Evolutionary conservation across 140 eudicot species (phyloP).

Genomic region (Erigeron philadelphicus): DNA sequence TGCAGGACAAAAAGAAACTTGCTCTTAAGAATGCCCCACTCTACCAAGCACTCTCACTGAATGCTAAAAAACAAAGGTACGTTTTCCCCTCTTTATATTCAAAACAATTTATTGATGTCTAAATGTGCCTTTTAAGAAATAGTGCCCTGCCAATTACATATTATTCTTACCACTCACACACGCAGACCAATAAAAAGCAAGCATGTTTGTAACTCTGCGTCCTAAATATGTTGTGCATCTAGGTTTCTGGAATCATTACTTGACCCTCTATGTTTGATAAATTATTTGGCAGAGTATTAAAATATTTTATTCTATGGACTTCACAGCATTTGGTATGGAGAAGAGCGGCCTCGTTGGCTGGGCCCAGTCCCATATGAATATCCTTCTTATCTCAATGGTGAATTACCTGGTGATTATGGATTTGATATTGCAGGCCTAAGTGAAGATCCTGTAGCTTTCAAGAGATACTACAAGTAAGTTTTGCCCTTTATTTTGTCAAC

Average conservation of each 20-base stretch:
- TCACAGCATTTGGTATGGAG: constrained; percentile 90
- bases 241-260: too few species aligned
- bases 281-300: constrained; percentile 9
- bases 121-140: too few species aligned
- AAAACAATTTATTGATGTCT: too few species aligned
- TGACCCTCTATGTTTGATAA: background rate
- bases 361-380: constrained; percentile 84
- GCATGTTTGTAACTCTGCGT: too few species aligned
- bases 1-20: constrained; percentile 55
- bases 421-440: constrained; percentile 86
- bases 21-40: constrained; percentile 40
- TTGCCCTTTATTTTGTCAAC: background rate
- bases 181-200: too few species aligned
- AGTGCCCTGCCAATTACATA: too few species aligned
- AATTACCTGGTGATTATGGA: constrained; percentile 95
- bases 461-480: constrained; percentile 62
- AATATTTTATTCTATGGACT: background rate
- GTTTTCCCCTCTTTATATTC: too few species aligned
- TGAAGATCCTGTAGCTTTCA: constrained; percentile 69
- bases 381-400: constrained; percentile 77
- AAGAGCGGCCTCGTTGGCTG: constrained; percentile 93
- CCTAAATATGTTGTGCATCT: too few species aligned
- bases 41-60: constrained; percentile 35
- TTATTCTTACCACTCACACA: too few species aligned
- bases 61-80: constrained; percentile 67